Conservation (phyloP, 2,329 filamentous ascomycete species). For the Ascomycota sp. region DNA sequence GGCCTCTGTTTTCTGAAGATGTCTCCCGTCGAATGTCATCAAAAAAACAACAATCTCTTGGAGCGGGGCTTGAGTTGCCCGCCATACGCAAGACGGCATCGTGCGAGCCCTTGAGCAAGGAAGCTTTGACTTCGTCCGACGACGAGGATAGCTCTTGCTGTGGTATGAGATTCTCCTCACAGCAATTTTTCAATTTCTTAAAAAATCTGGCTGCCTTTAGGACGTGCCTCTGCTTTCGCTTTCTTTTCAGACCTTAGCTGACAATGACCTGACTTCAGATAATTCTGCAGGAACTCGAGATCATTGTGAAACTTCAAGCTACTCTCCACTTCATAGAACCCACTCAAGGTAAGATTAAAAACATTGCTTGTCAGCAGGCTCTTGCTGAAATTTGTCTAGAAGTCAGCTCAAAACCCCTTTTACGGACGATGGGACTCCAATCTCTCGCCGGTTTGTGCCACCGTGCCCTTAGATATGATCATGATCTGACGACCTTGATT, state of each 20-base stretch:
- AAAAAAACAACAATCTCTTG: not conserved
- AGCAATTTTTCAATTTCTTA: not conserved
- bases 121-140: slow-evolving; percentile 1
- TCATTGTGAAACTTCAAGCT: not conserved
- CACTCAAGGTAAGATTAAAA: not conserved
- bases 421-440: slow-evolving; percentile 2
- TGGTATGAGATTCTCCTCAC: not conserved
- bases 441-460: slow-evolving; percentile 1
- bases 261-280: no score
- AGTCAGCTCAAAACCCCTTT: slow-evolving; percentile 1
- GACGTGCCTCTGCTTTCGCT: no score
- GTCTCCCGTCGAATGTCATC: not conserved
- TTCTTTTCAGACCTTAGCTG: no score
- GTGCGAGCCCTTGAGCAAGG: slow-evolving; percentile 3
- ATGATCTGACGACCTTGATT: not conserved
- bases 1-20: not conserved
- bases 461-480: not conserved
- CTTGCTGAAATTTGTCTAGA: slow-evolving; percentile 1
- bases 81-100: slow-evolving; percentile 3
- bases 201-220: no score
- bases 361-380: not conserved
- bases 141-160: not conserved
- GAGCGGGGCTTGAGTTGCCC: slow-evolving; percentile 1
- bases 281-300: not conserved
- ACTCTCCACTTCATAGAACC: not conserved